Evolutionary conservation across 176 grass and related monocot genomes (phyloP).

Genomic region (maize (Zea mays)): Zm-B73-REFERENCE-NAM-5.0 NC_050099.1:181524001-181524500

Average conservation of each 20-base stretch:
- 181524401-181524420: constrained; percentile 58
- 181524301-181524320: constrained; percentile 78
- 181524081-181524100: constrained; percentile 80
- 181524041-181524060: constrained; percentile 86
- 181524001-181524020: constrained; percentile 75
- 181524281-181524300: constrained; percentile 61
- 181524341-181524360: constrained; percentile 71
- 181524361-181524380: constrained; percentile 79
- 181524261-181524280: constrained; percentile 29
- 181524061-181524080: constrained; percentile 82
- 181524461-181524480: constrained; percentile 75
- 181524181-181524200: constrained; percentile 8
- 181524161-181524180: constrained; percentile 10
- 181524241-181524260: constrained; percentile 9
- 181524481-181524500: constrained; percentile 75
- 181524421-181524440: constrained; percentile 79
- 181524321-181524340: constrained; percentile 79
- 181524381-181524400: constrained; percentile 78
- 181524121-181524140: constrained; percentile 28
- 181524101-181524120: constrained; percentile 90
- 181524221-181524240: constrained; percentile 16
- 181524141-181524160: constrained; percentile 7
- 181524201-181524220: constrained; percentile 31
- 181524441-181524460: constrained; percentile 66
- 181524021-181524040: constrained; percentile 77